Conservation (phyloP, 1,139 yeast genomes). For the Blastobotrys petasosporus region DNA sequence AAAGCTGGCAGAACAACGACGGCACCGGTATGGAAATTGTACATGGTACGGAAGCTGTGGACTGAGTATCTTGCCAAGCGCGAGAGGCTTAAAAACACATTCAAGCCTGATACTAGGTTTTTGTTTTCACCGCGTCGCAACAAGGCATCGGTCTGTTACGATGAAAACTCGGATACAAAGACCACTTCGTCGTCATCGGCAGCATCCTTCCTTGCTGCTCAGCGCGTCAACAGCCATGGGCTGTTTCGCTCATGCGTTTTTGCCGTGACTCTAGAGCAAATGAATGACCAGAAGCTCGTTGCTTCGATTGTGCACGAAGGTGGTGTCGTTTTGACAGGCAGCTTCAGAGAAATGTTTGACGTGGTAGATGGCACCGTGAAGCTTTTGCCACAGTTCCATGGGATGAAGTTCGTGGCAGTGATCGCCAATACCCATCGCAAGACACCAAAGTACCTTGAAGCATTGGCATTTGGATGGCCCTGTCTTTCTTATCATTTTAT, state of each 20-base stretch:
- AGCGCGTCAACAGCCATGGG: constrained; percentile 11
- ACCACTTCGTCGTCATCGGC: neutral
- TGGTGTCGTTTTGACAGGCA: constrained; percentile 47
- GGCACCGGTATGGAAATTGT: constrained; percentile 18
- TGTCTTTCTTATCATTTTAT: constrained; percentile 59
- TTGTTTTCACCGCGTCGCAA: constrained; percentile 6
- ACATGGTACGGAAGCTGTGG: constrained; percentile 20
- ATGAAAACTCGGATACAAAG: neutral
- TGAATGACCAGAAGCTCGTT: constrained; percentile 36
- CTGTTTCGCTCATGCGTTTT: constrained; percentile 41
- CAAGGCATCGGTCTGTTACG: constrained; percentile 7
- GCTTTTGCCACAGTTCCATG: neutral
- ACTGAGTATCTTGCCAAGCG: constrained; percentile 16
- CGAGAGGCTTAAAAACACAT: constrained; percentile 3
- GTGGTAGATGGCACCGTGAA: constrained; percentile 10
- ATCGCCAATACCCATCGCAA: constrained; percentile 54
- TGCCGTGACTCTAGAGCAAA: constrained; percentile 36
- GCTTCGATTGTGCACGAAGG: constrained; percentile 44
- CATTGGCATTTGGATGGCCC: constrained; percentile 89
- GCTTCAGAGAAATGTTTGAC: constrained; percentile 36
- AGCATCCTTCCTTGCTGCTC: neutral
- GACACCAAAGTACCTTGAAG: constrained; percentile 75
- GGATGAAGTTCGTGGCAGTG: constrained; percentile 52
- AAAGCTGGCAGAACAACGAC: constrained; percentile 4
- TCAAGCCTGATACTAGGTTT: neutral